Evolutionary conservation across 768 basidiomycete species (phyloP), one percentile per base, ranked within the genome.

Genomic region (Fistulinella prunicolor): DNA sequence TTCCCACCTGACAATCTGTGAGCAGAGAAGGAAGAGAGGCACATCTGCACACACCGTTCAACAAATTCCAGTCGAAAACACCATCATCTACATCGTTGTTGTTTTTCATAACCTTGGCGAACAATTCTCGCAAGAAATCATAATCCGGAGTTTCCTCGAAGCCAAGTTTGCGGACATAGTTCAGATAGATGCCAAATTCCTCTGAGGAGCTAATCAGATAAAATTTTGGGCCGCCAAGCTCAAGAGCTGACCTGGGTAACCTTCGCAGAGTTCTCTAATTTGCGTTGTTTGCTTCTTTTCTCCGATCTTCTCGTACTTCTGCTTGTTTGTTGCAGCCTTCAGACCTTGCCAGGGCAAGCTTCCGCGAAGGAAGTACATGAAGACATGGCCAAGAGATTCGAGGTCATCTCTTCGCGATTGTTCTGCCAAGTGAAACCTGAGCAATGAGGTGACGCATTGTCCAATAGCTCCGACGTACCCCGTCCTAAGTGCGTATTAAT

Each of bases 281-380:
- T 89, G 88, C 23, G 96, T 98, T 13, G 89, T 89, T 74, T 98
- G 96, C 79, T 93, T 99, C 86, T 99, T 99, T 77, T 99, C 95
- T 54, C 95, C 95, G 68, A 99, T 99, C 79, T 98, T 99, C 78
- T 99, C 95, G 73, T 99, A 99, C 77, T 98, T 92, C 69, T 98
- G 96, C 76, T 99, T 99, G 78, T 99, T 98, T 42, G 94, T 99
- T 23, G 96, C 96, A 28, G 96, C 96, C 73, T 98, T 98, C 49
- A 99, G 80, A 48, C 96, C 96, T 65, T 99, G 96, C 96, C 96
- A 99, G 20, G 96, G 96, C 44, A 99, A 65, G 59, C 94, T 95
- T 19, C 96, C 96, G 44, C 96, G 82, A 43, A 98, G 70, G 72
- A 99, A 98, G 75, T 99, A 99, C 90, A 99, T 96, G 75, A 99